Conservation (phyloP, 2,329 filamentous ascomycete species). For the Cladosporium phlei region DNA sequence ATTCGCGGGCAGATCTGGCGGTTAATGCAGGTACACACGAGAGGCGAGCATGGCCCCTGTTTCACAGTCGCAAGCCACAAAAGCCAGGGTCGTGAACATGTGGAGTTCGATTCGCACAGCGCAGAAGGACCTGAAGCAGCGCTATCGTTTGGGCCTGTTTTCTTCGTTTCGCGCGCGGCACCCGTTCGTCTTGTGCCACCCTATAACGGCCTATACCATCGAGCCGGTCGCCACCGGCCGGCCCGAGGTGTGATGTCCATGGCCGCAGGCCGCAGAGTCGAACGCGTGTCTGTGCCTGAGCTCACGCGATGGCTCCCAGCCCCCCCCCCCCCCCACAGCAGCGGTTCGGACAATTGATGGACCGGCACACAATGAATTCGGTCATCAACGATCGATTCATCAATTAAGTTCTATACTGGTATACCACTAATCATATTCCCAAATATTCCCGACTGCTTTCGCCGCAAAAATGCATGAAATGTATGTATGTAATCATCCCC, state of each 20-base stretch:
- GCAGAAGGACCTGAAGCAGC: not conserved
- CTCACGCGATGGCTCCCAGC: no score
- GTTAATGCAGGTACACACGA: conserved; percentile 10
- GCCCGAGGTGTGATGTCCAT: not conserved
- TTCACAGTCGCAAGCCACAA: not conserved
- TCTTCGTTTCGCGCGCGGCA: conserved; percentile 9
- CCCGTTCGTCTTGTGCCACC: no score
- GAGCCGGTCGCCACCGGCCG: not conserved
- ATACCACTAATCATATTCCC: no score
- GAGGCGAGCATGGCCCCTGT: conserved; percentile 5
- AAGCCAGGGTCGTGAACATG: conserved; percentile 1
- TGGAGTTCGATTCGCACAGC: conserved; percentile 4
- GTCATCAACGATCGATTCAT: no score
- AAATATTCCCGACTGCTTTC: no score
- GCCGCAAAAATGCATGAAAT: no score
- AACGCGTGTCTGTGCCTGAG: not conserved
- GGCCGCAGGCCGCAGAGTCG: not conserved
- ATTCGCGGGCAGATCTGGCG: not conserved
- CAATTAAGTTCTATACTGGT: no score
- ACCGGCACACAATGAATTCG: no score
- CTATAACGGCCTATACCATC: no score
- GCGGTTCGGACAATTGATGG: no score
- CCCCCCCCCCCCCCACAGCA: no score
- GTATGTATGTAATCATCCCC: no score
- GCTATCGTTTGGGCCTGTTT: conserved; percentile 8